Percentiles rank a stretch among this genome's conserved stretches.
Evolutionary conservation across 352 stramenopile genomes (phyloP).

Genomic region (Globisporangium apiculatum): DNA sequence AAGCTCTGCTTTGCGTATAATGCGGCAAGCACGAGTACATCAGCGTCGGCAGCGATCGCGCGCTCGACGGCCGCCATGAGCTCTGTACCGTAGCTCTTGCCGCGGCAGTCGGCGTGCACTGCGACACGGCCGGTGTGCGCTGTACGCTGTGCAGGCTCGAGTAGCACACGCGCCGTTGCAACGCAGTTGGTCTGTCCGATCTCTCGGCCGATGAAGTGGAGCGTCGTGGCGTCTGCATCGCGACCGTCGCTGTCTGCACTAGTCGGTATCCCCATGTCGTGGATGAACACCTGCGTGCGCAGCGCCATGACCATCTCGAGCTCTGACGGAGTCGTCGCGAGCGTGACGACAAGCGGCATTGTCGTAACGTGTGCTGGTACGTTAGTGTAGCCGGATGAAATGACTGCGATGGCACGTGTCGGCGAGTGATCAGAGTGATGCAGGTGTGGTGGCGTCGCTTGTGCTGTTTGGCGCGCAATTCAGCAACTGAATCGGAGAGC

Average conservation of each 20-base stretch:
- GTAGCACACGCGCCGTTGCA: neutral
- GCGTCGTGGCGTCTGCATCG: conserved; percentile 34
- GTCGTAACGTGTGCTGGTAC: neutral
- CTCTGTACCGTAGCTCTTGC: neutral
- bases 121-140: neutral
- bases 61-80: neutral
- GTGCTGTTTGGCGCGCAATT: too few relatives aligned
- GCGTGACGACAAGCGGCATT: conserved; percentile 34
- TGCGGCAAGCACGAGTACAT: too few relatives aligned
- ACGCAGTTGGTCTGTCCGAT: neutral
- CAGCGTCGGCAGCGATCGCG: neutral
- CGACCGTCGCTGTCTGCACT: conserved; percentile 34
- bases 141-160: neutral
- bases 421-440: too few relatives aligned
- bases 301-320: conserved; percentile 35
- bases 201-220: conserved; percentile 36
- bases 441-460: too few relatives aligned
- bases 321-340: conserved; percentile 30
- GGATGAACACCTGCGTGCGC: conserved; percentile 43
- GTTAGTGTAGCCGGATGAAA: too few relatives aligned
- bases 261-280: conserved; percentile 36
- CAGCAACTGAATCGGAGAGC: too few relatives aligned
- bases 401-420: too few relatives aligned
- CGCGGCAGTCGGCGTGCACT: neutral
- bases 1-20: too few relatives aligned